These are phyloP conservation scores for Penicillium sumatraense DNA, from an alignment of 2,329 filamentous ascomycete species.

Conservation along the genomic window DNA sequence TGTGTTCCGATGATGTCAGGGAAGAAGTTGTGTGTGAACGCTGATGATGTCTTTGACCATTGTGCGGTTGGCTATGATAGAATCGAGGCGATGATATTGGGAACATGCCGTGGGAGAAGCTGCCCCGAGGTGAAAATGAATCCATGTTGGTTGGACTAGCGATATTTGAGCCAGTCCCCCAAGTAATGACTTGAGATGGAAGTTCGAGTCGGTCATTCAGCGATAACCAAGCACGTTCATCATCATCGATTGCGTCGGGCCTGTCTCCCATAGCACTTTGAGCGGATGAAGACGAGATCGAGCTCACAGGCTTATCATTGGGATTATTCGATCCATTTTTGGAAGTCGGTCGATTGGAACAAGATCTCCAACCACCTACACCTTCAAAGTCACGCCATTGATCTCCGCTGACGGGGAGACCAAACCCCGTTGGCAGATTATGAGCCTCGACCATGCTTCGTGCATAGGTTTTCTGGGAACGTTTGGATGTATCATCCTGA, in stretches of 20 bases:
- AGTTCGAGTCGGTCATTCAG: constrained; percentile 45
- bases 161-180: constrained; percentile 15
- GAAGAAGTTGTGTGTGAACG: constrained; percentile 41
- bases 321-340: constrained; percentile 21
- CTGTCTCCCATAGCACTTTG: constrained; percentile 28
- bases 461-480: constrained; percentile 21
- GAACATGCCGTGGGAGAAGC: constrained; percentile 10
- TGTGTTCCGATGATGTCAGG: constrained; percentile 21
- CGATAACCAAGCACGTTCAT: constrained; percentile 44
- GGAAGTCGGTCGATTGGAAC: constrained; percentile 9
- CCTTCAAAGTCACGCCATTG: constrained; percentile 50
- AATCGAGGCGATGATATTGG: constrained; percentile 6
- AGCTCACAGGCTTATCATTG: constrained; percentile 25
- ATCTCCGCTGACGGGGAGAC: constrained; percentile 36
- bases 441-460: constrained; percentile 27
- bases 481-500: constrained; percentile 11
- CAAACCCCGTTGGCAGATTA: constrained; percentile 20
- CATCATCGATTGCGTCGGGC: constrained; percentile 25
- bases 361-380: constrained; percentile 46
- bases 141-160: constrained; percentile 14
- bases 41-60: constrained; percentile 32
- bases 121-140: constrained; percentile 5
- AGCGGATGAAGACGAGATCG: constrained; percentile 29
- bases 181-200: constrained; percentile 35
- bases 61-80: not conserved